These are phyloP conservation scores for Globisporangium rhizosaccharum DNA, from an alignment of 352 stramenopile genomes.

Conservation along the genomic window DNA sequence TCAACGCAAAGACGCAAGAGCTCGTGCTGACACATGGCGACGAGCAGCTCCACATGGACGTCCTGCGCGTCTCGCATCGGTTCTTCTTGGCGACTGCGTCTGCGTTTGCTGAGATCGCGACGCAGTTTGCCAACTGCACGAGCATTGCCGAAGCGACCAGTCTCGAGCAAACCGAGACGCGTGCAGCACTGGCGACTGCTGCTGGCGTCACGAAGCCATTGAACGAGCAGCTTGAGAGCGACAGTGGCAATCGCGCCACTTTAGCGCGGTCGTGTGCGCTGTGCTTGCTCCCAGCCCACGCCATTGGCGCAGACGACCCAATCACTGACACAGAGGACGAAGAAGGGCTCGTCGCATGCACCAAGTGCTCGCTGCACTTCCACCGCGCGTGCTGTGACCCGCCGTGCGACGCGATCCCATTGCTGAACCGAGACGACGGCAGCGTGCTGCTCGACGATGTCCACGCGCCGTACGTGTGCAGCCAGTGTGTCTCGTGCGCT, in stretches of 20 bases:
- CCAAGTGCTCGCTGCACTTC: conserved; percentile 43
- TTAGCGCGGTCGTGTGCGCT: conserved; percentile 9
- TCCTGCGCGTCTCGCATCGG: neutral
- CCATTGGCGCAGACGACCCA: neutral
- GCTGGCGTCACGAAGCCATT: no score
- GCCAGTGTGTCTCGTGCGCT: conserved; percentile 51
- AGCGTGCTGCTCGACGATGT: conserved; percentile 55
- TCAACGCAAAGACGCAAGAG: conserved; percentile 3
- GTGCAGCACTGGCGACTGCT: conserved; percentile 3
- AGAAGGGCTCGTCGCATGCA: conserved; percentile 50
- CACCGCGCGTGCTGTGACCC: conserved; percentile 78
- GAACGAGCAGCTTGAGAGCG: no score
- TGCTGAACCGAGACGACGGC: conserved; percentile 51
- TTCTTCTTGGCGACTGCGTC: conserved; percentile 9
- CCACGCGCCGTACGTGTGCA: conserved; percentile 66
- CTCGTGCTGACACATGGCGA: conserved; percentile 4
- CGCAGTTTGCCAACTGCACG: conserved; percentile 4
- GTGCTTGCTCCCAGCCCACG: conserved; percentile 17
- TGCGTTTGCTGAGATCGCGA: conserved; percentile 8
- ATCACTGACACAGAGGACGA: neutral
- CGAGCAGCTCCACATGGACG: neutral
- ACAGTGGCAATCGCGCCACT: neutral
- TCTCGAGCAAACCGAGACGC: conserved; percentile 7
- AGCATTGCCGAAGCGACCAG: conserved; percentile 2
- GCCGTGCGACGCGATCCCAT: conserved; percentile 48